Evolutionary conservation across 139 green algal genomes (phyloP).

Genomic region (Closterium sp.): DNA sequence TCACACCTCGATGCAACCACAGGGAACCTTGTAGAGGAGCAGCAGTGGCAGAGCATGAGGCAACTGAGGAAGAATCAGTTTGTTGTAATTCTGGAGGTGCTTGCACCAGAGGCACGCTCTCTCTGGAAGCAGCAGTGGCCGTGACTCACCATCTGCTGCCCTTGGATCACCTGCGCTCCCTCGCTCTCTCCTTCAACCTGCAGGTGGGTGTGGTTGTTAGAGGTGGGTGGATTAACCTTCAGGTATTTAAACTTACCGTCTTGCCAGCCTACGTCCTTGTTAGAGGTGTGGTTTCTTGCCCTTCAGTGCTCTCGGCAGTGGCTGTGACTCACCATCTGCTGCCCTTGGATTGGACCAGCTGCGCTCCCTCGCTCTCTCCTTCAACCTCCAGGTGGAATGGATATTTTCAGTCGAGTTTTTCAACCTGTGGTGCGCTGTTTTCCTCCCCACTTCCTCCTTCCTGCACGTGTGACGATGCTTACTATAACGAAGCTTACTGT

Average conservation of each 20-base stretch:
- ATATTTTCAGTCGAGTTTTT: too few species aligned
- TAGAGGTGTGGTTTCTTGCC: too few species aligned
- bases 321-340: background rate
- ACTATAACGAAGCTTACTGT: too few species aligned
- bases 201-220: too few species aligned
- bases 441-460: too few species aligned
- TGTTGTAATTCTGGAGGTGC: background rate
- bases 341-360: background rate
- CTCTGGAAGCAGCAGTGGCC: background rate
- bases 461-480: too few species aligned
- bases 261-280: too few species aligned
- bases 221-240: too few species aligned
- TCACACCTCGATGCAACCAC: background rate
- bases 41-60: background rate
- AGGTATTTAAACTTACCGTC: too few species aligned
- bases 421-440: too few species aligned
- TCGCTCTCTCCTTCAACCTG: background rate
- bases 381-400: background rate
- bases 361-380: background rate
- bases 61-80: too few species aligned
- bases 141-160: background rate
- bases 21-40: background rate
- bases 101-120: background rate
- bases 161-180: background rate
- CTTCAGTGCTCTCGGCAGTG: too few species aligned